Evolutionary conservation across 1,284 basidiomycete genomes (phyloP).

Genomic region (Tranzscheliella williamsii): DNA sequence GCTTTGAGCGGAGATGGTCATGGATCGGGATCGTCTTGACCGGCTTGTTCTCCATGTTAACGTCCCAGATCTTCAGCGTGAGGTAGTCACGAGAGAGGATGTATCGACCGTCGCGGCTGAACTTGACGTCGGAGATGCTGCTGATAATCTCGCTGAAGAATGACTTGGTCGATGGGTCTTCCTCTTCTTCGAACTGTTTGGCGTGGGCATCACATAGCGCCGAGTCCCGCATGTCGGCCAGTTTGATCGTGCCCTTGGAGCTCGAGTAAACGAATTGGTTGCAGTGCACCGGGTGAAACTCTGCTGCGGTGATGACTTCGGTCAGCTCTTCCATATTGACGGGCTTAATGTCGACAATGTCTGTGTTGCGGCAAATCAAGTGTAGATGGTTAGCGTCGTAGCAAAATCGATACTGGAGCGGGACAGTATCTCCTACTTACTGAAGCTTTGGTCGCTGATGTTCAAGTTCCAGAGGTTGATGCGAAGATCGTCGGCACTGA

Average conservation of each 20-base stretch:
- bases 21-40: constrained; percentile 98
- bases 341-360: constrained; percentile 99
- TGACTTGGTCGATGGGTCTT: constrained; percentile 93
- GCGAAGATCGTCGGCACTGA: constrained; percentile 94
- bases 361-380: constrained; percentile 64
- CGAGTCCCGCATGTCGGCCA: constrained; percentile 99
- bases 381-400: no score
- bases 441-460: constrained; percentile 98
- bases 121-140: constrained; percentile 99
- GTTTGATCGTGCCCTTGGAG: constrained; percentile 99
- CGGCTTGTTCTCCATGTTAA: constrained; percentile 97
- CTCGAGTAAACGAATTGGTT: constrained; percentile 99
- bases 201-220: constrained; percentile 95
- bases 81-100: constrained; percentile 96
- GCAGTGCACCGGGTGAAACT: constrained; percentile 97
- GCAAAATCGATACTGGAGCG: no score
- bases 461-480: constrained; percentile 98
- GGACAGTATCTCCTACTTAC: no score
- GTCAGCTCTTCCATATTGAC: constrained; percentile 99
- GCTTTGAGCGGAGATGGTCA: constrained; percentile 93
- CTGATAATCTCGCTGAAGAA: constrained; percentile 99
- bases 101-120: constrained; percentile 94
- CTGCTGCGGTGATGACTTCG: constrained; percentile 98
- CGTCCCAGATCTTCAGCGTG: constrained; percentile 98
- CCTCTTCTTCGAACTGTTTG: constrained; percentile 81